phyloP scores from a whole-genome alignment of 768 basidiomycete genomes.

The Kwoniella europaea region DNA sequence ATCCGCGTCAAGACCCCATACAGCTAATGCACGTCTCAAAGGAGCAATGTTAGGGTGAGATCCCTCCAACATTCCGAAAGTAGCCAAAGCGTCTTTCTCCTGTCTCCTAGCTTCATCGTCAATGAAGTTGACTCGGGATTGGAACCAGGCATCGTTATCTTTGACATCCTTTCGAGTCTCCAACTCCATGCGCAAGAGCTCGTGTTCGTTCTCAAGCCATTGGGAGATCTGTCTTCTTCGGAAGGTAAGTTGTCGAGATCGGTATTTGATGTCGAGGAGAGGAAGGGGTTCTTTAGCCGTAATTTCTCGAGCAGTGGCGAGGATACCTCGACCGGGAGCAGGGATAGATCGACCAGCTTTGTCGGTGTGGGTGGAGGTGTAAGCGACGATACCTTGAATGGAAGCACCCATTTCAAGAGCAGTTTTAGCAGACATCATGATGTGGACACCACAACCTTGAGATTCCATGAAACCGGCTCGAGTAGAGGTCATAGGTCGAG shows the following conservation, averaged over 20 bases:
- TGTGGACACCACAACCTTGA: slow-evolving; percentile 93
- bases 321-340: slow-evolving; percentile 91
- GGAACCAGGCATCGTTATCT: slow-evolving; percentile 72
- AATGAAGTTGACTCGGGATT: slow-evolving; percentile 77
- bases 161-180: slow-evolving; percentile 57
- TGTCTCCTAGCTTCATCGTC: slow-evolving; percentile 89
- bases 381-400: slow-evolving; percentile 90
- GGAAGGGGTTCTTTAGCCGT: slow-evolving; percentile 77
- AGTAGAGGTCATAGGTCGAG: slow-evolving; percentile 93
- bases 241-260: slow-evolving; percentile 91
- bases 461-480: slow-evolving; percentile 98
- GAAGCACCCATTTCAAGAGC: slow-evolving; percentile 92
- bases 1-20: slow-evolving; percentile 93
- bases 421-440: slow-evolving; percentile 95
- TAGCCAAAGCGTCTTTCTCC: slow-evolving; percentile 88
- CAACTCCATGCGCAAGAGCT: slow-evolving; percentile 79
- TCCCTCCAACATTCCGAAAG: slow-evolving; percentile 94
- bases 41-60: slow-evolving; percentile 83
- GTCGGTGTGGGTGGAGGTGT: slow-evolving; percentile 91
- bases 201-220: slow-evolving; percentile 89
- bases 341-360: slow-evolving; percentile 98
- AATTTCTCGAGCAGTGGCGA: slow-evolving; percentile 85
- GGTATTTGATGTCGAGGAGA: slow-evolving; percentile 82
- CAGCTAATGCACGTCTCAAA: slow-evolving; percentile 90
- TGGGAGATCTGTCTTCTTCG: slow-evolving; percentile 91